These are phyloP conservation scores for Marasmius tenuissimus DNA, from an alignment of 1,284 basidiomycete species.

Conservation along the genomic window DNA sequence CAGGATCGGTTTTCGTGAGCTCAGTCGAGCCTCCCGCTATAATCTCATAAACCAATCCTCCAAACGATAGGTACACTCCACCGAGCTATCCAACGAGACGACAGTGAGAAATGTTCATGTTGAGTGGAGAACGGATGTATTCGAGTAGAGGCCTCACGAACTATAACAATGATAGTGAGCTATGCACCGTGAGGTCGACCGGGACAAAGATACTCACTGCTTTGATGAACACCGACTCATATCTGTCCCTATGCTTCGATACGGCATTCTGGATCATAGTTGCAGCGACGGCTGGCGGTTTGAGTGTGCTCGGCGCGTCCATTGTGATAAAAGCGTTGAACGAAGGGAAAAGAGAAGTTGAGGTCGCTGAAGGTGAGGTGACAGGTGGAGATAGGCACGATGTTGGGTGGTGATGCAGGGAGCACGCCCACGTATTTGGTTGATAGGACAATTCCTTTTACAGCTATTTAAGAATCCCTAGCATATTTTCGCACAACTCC, in stretches of 20 bases:
- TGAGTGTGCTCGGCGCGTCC: slow-evolving; percentile 51
- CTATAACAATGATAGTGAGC: neutral
- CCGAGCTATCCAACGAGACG: slow-evolving; percentile 40
- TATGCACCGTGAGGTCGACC: neutral
- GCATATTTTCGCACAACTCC: too few relatives aligned
- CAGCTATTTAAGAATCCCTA: too few relatives aligned
- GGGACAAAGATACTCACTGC: slow-evolving; percentile 44
- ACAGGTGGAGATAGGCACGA: too few relatives aligned
- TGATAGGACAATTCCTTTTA: too few relatives aligned
- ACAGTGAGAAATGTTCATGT: too few relatives aligned
- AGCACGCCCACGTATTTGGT: too few relatives aligned
- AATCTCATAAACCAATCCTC: slow-evolving; percentile 63
- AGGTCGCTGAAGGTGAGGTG: too few relatives aligned
- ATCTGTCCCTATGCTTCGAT: slow-evolving; percentile 61
- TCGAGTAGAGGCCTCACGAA: neutral
- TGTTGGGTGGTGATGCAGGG: too few relatives aligned
- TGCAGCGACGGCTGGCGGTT: slow-evolving; percentile 57
- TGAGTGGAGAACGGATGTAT: too few relatives aligned
- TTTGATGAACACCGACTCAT: slow-evolving; percentile 63
- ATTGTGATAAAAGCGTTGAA: neutral
- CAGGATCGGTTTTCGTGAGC: slow-evolving; percentile 55
- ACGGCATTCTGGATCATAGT: slow-evolving; percentile 58
- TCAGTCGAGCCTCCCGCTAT: slow-evolving; percentile 57
- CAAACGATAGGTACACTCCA: slow-evolving; percentile 71
- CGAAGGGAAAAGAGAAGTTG: neutral